phyloP scores from a whole-genome alignment of 148 eudicot species.

The Euryodendron excelsum region DNA sequence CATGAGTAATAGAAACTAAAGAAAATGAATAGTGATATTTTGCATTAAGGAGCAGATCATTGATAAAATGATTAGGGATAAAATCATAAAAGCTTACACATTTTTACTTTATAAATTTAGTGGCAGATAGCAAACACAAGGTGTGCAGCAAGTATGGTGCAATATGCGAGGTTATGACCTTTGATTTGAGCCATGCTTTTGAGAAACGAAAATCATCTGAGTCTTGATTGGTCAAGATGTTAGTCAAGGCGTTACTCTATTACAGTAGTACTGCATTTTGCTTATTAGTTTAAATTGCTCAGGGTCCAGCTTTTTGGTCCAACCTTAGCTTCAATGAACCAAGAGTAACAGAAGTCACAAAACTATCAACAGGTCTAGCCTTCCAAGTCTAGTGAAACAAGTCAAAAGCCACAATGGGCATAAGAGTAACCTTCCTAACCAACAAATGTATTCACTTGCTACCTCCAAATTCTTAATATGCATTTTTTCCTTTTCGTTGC shows the following conservation, averaged over 20 bases:
- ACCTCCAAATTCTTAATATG: neutral
- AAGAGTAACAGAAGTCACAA: neutral
- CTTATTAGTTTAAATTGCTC: no score
- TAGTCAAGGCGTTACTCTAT: no score
- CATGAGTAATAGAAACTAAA: neutral
- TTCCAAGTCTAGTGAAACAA: neutral
- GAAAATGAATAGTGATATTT: neutral
- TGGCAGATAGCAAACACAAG: no score
- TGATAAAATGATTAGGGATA: neutral
- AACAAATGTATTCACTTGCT: neutral
- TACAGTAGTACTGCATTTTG: no score
- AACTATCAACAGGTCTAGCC: neutral
- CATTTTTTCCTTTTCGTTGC: neutral
- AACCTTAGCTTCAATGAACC: neutral
- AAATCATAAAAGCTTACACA: neutral
- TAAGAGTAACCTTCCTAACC: neutral
- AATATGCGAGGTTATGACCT: neutral
- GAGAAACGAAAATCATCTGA: no score
- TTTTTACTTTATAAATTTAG: neutral
- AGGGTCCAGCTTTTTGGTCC: neutral
- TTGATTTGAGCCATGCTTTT: neutral
- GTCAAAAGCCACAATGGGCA: constrained; percentile 4
- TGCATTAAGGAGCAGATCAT: neutral
- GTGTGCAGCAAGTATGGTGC: no score
- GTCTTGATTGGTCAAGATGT: no score